phyloP scores from a whole-genome alignment of 352 stramenopile species.

The Globisporangium spiculum region DNA sequence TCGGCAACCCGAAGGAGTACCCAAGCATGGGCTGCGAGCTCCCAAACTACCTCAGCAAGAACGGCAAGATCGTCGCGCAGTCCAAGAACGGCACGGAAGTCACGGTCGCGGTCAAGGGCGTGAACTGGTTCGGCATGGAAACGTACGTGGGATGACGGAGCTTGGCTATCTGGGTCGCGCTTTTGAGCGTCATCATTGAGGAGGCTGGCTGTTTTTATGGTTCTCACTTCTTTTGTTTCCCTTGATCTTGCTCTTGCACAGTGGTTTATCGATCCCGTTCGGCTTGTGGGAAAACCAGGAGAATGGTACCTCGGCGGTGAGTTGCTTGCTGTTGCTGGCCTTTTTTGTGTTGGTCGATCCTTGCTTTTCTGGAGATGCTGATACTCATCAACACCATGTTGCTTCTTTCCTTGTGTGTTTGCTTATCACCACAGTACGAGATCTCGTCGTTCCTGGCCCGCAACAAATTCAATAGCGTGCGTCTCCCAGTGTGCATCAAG shows the following conservation, averaged over 20 bases:
- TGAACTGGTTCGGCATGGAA: slow-evolving; percentile 83
- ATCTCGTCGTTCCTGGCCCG: slow-evolving; percentile 52
- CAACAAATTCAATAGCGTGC: slow-evolving; percentile 78
- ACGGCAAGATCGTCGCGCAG: slow-evolving; percentile 21
- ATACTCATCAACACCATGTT: background rate
- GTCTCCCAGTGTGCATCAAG: slow-evolving; percentile 55
- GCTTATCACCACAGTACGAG: slow-evolving; percentile 37
- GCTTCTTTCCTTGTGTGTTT: background rate
- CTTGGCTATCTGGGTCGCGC: background rate
- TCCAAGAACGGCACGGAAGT: slow-evolving; percentile 53
- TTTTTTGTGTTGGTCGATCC: background rate
- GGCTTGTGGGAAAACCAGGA: slow-evolving; percentile 70
- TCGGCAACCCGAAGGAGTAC: slow-evolving; percentile 63
- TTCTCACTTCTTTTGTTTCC: background rate
- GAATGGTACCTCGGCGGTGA: slow-evolving; percentile 54
- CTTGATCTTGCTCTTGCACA: background rate
- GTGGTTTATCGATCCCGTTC: slow-evolving; percentile 49
- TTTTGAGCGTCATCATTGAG: background rate
- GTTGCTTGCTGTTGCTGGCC: background rate
- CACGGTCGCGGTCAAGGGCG: slow-evolving; percentile 48
- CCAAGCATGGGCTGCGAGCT: slow-evolving; percentile 22
- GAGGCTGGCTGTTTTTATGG: background rate
- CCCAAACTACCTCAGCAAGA: slow-evolving; percentile 30
- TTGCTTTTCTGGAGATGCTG: background rate
- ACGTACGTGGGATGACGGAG: slow-evolving; percentile 23